These are phyloP conservation scores for Datura wrightii DNA, from an alignment of 257 asterid genomes.

Conservation along the genomic window DNA sequence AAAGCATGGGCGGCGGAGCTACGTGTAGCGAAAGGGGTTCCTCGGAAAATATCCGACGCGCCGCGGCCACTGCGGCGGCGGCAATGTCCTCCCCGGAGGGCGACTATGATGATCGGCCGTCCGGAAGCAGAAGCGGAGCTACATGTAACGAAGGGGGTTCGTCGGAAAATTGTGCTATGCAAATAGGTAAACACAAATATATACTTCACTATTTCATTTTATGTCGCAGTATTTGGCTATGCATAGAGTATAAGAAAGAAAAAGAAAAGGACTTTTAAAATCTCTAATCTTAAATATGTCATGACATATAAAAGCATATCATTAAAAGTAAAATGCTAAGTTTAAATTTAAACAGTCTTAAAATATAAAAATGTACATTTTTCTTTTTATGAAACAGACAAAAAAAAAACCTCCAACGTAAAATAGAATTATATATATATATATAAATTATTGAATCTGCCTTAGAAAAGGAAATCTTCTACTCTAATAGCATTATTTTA, in stretches of 20 bases:
- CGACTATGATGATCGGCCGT: background rate
- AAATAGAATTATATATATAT: background rate
- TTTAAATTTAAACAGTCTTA: too few relatives aligned
- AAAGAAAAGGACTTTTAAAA: background rate
- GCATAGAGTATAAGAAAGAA: background rate
- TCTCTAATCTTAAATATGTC: background rate
- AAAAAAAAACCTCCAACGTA: background rate
- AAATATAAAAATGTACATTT: background rate
- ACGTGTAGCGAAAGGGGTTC: background rate
- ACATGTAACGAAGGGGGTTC: background rate
- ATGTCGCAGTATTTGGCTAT: background rate
- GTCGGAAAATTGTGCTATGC: background rate
- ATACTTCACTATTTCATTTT: background rate
- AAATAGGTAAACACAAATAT: background rate
- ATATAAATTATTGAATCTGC: background rate
- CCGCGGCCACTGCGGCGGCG: constrained; percentile 53
- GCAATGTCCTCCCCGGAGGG: too few relatives aligned
- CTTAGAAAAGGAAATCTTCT: background rate
- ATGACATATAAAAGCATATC: background rate
- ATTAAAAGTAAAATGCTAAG: background rate
- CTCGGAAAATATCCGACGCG: constrained; percentile 36
- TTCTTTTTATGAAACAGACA: background rate
- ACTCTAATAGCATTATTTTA: background rate
- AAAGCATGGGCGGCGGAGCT: too few relatives aligned
- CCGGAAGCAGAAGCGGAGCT: too few relatives aligned